These are phyloP conservation scores for Globisporangium lucens DNA, from an alignment of 352 stramenopile genomes.

Conservation along the genomic window DNA sequence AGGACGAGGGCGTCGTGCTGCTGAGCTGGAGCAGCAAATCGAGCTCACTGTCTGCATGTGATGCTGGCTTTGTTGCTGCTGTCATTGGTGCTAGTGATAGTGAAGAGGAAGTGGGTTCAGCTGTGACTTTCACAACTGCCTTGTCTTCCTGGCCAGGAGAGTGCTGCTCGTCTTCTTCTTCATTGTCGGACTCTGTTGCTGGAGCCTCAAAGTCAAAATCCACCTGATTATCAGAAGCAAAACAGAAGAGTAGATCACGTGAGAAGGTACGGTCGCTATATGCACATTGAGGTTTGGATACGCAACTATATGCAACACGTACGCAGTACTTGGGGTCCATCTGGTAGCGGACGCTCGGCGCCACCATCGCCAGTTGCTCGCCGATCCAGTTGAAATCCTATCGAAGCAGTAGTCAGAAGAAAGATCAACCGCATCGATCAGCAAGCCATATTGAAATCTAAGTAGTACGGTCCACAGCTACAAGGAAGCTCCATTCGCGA, in stretches of 20 bases:
- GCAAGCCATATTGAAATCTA: not conserved
- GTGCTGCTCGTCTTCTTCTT: constrained; percentile 10
- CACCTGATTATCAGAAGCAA: constrained; percentile 19
- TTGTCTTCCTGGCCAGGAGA: constrained; percentile 8
- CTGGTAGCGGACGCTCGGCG: constrained; percentile 50
- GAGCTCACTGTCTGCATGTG: constrained; percentile 27
- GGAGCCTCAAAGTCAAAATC: constrained; percentile 40
- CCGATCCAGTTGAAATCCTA: constrained; percentile 76
- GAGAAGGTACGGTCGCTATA: not conserved
- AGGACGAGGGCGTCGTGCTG: constrained; percentile 4
- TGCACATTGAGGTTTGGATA: not conserved
- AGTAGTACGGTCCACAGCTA: no score
- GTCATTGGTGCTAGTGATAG: not conserved
- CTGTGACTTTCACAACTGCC: constrained; percentile 5
- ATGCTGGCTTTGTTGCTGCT: not conserved
- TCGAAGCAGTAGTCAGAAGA: not conserved
- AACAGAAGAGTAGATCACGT: not conserved
- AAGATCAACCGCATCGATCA: not conserved
- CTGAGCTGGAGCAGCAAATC: constrained; percentile 48
- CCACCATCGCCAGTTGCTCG: constrained; percentile 42
- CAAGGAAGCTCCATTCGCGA: no score
- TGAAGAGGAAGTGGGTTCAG: not conserved
- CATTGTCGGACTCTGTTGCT: constrained; percentile 5
- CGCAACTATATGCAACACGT: constrained; percentile 17
- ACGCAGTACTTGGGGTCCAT: constrained; percentile 80